Evolutionary conservation across 2,329 filamentous ascomycete genomes (phyloP), one percentile per base, ranked within the genome.

Genomic region (Madurella fahalii): DNA sequence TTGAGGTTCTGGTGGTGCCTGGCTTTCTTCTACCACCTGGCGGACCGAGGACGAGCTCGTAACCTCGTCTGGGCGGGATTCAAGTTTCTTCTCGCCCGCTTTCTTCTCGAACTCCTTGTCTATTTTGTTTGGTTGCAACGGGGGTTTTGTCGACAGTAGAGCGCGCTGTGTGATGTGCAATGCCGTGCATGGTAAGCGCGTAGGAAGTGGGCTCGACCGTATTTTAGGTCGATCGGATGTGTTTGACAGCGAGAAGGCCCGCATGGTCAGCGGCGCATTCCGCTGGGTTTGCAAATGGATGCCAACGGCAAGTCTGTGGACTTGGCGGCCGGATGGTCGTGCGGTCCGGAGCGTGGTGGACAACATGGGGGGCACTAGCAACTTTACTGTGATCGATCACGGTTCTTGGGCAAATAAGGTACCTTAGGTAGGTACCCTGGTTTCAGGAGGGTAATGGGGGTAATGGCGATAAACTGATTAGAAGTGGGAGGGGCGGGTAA

Each of bases 31-130:
- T 40, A 80, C 70, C 46, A 81, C 69, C 59, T 77, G 74, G 52
- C 81, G 77, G 15, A 77, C 71, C 11, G 72, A 74, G 1, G 86
- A 91, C 41, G 75, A 76, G 18, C 71, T 70, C 0, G 84, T 81
- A 0, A 91, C 86, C 7, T 73, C 68, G 40, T 81, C 80, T 0
- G 87, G 87, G 30, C 81, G 70, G 2, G 81, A 65, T 54, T 81
- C 66, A n/a, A 91, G 71, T 64, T 79, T 79, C 66, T 81, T 67
- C 46, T 83, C 63, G 12, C 70, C 77, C 9, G 82, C 63, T 59
- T 77, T 73, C 45, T 77, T 75, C 67, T 89, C 86, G 31, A 72
- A 72, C 60, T 86, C 74, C 41, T 68, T 71, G 61, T 88, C 78
- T 51, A 81, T 79, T 40, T 68, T 63, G 30, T 51, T 68, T 69